Evolutionary conservation across 2,329 filamentous ascomycete species (phyloP).

Genomic region (Claviceps sp.): DNA sequence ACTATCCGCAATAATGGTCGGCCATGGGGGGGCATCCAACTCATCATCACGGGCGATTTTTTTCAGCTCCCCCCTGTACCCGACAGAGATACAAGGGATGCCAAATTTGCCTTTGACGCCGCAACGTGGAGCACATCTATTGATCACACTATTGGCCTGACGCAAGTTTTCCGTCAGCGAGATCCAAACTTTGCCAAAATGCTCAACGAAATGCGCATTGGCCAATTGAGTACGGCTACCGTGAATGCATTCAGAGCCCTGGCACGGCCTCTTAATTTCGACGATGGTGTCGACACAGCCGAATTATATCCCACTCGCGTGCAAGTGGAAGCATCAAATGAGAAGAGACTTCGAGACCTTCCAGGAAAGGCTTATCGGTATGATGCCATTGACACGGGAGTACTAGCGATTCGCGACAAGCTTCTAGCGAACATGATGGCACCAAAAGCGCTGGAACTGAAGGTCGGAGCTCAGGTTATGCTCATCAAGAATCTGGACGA

Average conservation of each 20-base stretch:
- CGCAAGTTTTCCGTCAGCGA: conserved; percentile 91
- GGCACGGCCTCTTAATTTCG: conserved; percentile 54
- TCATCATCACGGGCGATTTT: conserved; percentile 93
- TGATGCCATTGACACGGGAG: conserved; percentile 64
- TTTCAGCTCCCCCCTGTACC: conserved; percentile 94
- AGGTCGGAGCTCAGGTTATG: conserved; percentile 94
- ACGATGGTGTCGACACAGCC: conserved; percentile 58
- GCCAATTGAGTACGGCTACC: conserved; percentile 63
- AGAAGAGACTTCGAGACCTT: conserved; percentile 56
- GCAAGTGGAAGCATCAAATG: conserved; percentile 83
- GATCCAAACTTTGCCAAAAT: conserved; percentile 81
- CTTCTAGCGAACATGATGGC: conserved; percentile 88
- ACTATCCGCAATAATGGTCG: conserved; percentile 78
- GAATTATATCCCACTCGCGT: conserved; percentile 84
- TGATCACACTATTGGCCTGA: conserved; percentile 88
- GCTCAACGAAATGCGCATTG: conserved; percentile 95
- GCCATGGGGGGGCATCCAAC: conserved; percentile 89
- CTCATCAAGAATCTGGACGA: conserved; percentile 99
- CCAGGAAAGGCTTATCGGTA: conserved; percentile 56
- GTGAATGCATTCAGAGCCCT: conserved; percentile 64
- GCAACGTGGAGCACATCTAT: conserved; percentile 86
- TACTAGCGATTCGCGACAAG: conserved; percentile 58
- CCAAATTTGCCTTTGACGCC: conserved; percentile 89
- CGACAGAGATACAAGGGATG: conserved; percentile 51
- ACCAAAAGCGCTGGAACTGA: conserved; percentile 64